Evolutionary conservation across 495 filamentous ascomycete genomes (phyloP), one percentile per base, ranked within the genome.

Genomic region (Immersiella caudata): DNA sequence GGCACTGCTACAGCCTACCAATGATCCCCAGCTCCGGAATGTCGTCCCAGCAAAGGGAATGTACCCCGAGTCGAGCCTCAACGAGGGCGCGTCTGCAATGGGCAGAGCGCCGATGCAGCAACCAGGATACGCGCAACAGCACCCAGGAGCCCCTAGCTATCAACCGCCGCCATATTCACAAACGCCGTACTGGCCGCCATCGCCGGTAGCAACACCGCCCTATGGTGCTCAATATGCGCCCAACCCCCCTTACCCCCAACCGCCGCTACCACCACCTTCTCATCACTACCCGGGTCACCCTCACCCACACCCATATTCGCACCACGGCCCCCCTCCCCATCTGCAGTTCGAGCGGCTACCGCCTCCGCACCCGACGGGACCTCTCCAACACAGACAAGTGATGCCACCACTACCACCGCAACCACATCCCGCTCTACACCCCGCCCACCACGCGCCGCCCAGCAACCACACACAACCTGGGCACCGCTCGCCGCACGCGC

Each of bases 21-120:
- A 83, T 7, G 95, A 99, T 75, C 87, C 92, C 1, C 75, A 82
- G n/a, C 84, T 99, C 50, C 88, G 93, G 68, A 86, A 93, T 73
- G 93, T 99, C 67, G 81, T 90, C 8, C 94, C 94, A 8, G 83
- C 86, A 40, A 97, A 97, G 77, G 93, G 93, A 70, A 90, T 99
- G 83, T 99, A 99, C 74, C 96, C 96, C 1, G 95, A 99, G 77
- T 94, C 96, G 6, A 97, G 93, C n/a, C 85, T 97, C 36, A 91
- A 93, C 70, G 95, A 97, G 66, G 85, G 89, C 84, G 89, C 73
- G 36, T 73, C 69, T 1, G 79, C 84, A 9, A 62, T 81, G 25
- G 82, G 81, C 6, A 76, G 81, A 67, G 64, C 78, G n/a, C 84
- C 83, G 26, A 82, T 85, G 80, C 80, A 78, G 58, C 78, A 73